phyloP scores from a whole-genome alignment of 495 filamentous ascomycete species.

The Aspergillus mulundensis region DNA sequence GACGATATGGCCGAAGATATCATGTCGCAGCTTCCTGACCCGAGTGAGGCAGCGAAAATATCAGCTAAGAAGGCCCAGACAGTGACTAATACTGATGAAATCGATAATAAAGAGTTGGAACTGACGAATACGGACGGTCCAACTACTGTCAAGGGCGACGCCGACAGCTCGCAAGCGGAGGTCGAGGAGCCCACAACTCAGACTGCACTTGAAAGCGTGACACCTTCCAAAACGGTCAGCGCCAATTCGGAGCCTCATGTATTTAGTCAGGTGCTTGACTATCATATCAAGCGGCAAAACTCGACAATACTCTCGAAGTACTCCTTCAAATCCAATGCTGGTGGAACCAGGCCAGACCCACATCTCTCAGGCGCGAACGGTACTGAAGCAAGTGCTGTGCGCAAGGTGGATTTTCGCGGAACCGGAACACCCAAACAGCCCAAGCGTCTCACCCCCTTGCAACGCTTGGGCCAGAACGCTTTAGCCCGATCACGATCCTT shows the following conservation, averaged over 20 bases:
- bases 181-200: background rate
- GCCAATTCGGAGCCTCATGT: constrained; percentile 19
- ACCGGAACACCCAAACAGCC: constrained; percentile 20
- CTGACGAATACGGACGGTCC: background rate
- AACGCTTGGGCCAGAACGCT: constrained; percentile 45
- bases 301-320: constrained; percentile 33
- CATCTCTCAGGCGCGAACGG: background rate
- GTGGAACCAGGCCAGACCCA: background rate
- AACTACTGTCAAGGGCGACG: background rate
- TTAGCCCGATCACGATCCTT: constrained; percentile 41
- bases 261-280: constrained; percentile 33
- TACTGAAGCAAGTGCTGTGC: background rate
- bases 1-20: constrained; percentile 64
- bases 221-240: constrained; percentile 13
- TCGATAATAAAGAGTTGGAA: background rate
- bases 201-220: background rate
- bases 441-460: constrained; percentile 42
- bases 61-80: constrained; percentile 26
- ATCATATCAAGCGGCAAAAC: constrained; percentile 38
- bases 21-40: constrained; percentile 49
- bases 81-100: background rate
- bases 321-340: constrained; percentile 22
- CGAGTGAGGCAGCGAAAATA: constrained; percentile 22
- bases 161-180: background rate
- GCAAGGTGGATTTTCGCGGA: background rate